Evolutionary conservation across 768 basidiomycete genomes (phyloP).

Genomic region (Paxillus ammoniavirescens): DNA sequence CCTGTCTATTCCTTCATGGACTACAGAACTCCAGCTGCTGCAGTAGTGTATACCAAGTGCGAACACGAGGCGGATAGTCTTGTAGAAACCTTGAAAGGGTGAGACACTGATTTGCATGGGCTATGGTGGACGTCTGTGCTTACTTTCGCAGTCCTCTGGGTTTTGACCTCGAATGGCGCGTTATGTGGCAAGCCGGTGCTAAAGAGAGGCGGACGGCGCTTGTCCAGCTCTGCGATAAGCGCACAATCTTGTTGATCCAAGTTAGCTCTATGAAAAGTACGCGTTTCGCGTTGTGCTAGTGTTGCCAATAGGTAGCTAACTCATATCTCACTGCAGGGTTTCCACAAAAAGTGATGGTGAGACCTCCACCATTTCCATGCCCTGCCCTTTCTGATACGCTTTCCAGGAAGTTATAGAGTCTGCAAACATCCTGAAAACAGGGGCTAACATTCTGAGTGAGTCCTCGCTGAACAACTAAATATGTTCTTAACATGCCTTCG

Average conservation of each 20-base stretch:
- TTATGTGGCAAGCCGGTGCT: conserved; percentile 31
- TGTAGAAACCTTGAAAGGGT: conserved; percentile 37
- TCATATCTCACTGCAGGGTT: conserved; percentile 32
- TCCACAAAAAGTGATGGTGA: conserved; percentile 41
- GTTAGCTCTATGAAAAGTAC: conserved; percentile 47
- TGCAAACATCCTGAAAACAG: conserved; percentile 39
- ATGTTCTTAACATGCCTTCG: neutral
- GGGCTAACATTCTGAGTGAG: conserved; percentile 49
- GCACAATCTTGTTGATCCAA: conserved; percentile 46
- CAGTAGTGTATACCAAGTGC: conserved; percentile 37
- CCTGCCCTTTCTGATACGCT: neutral
- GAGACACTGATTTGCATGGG: conserved; percentile 2
- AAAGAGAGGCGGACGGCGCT: conserved; percentile 39
- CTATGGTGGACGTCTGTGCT: neutral
- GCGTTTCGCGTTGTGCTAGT: conserved; percentile 4
- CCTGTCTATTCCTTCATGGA: conserved; percentile 40
- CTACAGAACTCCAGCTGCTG: conserved; percentile 27
- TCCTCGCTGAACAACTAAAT: neutral
- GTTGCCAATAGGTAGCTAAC: neutral
- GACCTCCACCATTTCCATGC: neutral
- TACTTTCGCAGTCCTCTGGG: conserved; percentile 40
- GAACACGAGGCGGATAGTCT: conserved; percentile 44
- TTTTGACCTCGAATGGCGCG: conserved; percentile 52
- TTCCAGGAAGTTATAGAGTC: conserved; percentile 45
- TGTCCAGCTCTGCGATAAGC: conserved; percentile 44